These are phyloP conservation scores for Fusarium ambrosium DNA, from an alignment of 2,329 filamentous ascomycete genomes.

Conservation along the genomic window DNA sequence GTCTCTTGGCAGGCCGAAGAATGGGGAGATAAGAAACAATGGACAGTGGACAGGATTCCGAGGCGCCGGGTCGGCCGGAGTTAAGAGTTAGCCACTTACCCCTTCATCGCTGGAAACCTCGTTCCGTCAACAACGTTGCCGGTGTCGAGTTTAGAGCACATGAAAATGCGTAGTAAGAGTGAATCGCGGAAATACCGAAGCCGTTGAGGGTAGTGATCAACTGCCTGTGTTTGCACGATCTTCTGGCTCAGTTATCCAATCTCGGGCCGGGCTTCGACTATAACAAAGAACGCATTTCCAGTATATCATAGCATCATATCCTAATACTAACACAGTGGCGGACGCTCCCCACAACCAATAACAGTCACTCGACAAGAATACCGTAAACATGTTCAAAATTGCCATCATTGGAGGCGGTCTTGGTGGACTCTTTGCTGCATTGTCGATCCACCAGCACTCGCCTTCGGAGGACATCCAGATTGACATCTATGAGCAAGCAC, in stretches of 20 bases:
- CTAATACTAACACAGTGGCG: background rate
- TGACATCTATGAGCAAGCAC: background rate
- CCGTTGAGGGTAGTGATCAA: background rate
- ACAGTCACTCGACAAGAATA: background rate
- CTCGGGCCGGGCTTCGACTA: too few relatives aligned
- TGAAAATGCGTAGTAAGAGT: background rate
- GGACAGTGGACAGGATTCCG: background rate
- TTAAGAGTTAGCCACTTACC: slow-evolving; percentile 1
- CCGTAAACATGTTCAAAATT: background rate
- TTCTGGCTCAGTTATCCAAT: too few relatives aligned
- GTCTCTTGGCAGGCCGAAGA: background rate
- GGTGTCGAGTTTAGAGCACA: background rate
- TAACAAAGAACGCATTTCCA: too few relatives aligned
- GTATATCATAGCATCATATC: too few relatives aligned
- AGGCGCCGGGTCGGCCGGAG: background rate
- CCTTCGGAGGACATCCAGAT: background rate
- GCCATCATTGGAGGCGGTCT: slow-evolving; percentile 1
- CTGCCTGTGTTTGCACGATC: background rate
- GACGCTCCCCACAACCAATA: background rate
- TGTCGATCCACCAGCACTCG: background rate
- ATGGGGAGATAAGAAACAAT: background rate
- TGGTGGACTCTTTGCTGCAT: background rate
- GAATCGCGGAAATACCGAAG: background rate
- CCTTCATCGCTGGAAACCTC: background rate
- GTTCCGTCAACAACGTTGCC: background rate